phyloP scores from a whole-genome alignment of 2,329 filamentous ascomycete species.

The Sporothrix brasiliensis region DNA sequence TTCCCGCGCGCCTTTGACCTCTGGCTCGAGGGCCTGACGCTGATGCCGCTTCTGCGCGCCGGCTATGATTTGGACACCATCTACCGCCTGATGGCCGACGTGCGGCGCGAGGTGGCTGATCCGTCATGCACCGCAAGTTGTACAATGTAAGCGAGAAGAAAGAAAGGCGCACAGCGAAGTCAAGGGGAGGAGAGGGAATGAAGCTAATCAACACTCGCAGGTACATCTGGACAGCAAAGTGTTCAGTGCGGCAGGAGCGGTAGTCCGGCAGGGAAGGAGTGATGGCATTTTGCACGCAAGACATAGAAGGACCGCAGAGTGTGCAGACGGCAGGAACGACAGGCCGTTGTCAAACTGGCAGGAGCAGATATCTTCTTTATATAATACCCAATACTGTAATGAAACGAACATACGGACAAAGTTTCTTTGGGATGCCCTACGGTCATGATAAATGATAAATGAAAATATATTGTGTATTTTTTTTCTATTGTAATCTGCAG shows the following conservation, averaged over 20 bases:
- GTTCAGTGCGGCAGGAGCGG: background rate
- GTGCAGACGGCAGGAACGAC: background rate
- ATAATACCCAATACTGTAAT: background rate
- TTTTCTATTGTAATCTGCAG: constrained; percentile 24
- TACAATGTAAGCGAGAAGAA: constrained; percentile 66
- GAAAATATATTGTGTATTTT: background rate
- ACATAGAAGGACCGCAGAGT: background rate
- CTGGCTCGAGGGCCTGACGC: constrained; percentile 71
- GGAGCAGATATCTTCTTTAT: background rate
- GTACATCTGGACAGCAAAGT: constrained; percentile 28
- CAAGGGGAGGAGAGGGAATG: background rate
- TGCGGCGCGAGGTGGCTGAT: constrained; percentile 67
- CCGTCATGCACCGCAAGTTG: constrained; percentile 67
- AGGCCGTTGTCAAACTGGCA: background rate
- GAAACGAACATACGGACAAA: too few species aligned
- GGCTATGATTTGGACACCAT: constrained; percentile 66
- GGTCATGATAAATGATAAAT: background rate
- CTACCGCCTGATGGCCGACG: constrained; percentile 61
- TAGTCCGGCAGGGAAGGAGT: background rate
- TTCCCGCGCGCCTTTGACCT: constrained; percentile 78
- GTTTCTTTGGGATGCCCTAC: too few species aligned
- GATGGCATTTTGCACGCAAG: background rate
- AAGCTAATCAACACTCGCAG: background rate
- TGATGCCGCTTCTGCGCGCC: constrained; percentile 71
- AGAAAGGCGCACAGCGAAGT: background rate